A percentile compares a stretch with the other conserved stretches of the same genome.
These are phyloP conservation scores for Xylaria sp. DNA, from an alignment of 2,329 filamentous ascomycete species.

Conservation along the genomic window DNA sequence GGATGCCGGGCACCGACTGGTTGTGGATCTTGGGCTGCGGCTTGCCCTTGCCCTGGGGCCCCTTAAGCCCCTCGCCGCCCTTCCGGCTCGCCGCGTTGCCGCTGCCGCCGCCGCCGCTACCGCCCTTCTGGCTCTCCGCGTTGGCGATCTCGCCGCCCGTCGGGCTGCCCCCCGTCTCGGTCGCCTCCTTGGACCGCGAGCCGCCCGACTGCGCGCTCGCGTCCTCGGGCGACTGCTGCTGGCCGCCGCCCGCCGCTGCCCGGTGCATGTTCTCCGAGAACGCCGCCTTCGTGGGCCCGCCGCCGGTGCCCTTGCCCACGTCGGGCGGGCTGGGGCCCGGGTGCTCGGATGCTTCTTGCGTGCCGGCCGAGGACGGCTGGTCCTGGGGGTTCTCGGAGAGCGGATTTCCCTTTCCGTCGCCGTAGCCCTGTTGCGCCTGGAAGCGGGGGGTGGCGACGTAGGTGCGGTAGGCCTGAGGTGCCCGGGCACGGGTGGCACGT, in stretches of 20 bases:
- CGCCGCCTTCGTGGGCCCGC: conserved; percentile 39
- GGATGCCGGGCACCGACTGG: conserved; percentile 44
- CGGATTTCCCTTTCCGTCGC: conserved; percentile 44
- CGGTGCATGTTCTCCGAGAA: conserved; percentile 30
- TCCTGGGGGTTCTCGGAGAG: conserved; percentile 40
- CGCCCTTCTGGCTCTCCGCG: conserved; percentile 42
- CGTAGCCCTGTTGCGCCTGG: conserved; percentile 42
- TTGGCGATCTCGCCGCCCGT: conserved; percentile 35
- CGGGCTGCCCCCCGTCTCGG: conserved; percentile 40
- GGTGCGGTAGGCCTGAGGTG: conserved; percentile 27
- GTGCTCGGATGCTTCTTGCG: conserved; percentile 44
- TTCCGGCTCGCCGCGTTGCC: conserved; percentile 33
- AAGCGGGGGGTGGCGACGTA: conserved; percentile 28
- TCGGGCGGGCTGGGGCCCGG: conserved; percentile 46
- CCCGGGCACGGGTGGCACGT: conserved; percentile 25
- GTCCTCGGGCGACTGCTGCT: conserved; percentile 33
- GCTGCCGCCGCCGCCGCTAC: conserved; percentile 34
- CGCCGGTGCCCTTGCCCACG: conserved; percentile 44
- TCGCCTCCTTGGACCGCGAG: conserved; percentile 43
- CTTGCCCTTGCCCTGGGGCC: conserved; percentile 36
- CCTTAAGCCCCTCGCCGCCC: conserved; percentile 39
- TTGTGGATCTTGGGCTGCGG: conserved; percentile 57
- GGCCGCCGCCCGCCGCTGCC: conserved; percentile 12
- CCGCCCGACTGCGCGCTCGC: conserved; percentile 44
- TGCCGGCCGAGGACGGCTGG: conserved; percentile 37